Percentiles rank a stretch among this genome's conserved stretches.
Conservation (phyloP, 768 basidiomycete species). For the Tulasnella sp. region DNA sequence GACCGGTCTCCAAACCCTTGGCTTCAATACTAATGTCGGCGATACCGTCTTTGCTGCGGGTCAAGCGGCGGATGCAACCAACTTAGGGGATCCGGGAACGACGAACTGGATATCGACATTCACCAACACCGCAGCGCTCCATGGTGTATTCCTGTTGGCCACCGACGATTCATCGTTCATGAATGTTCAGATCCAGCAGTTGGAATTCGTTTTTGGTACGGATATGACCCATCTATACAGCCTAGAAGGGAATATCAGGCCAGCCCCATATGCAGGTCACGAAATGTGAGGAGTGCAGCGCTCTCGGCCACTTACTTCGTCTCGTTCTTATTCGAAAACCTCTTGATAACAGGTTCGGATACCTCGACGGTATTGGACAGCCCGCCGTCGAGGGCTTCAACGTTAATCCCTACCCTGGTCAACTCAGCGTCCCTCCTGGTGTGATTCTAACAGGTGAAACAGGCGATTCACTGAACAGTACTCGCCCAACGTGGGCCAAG, state of each 20-base stretch:
- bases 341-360: slow-evolving; percentile 23
- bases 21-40: slow-evolving; percentile 20
- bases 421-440: slow-evolving; percentile 33
- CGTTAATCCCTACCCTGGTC: slow-evolving; percentile 22
- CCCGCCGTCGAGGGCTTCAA: slow-evolving; percentile 28
- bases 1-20: slow-evolving; percentile 18
- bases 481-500: background rate
- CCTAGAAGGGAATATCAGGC: background rate
- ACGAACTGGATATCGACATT: slow-evolving; percentile 20
- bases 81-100: slow-evolving; percentile 19
- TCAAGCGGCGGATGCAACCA: slow-evolving; percentile 20
- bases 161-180: no score
- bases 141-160: no score
- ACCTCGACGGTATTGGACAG: slow-evolving; percentile 27
- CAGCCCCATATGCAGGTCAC: no score
- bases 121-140: background rate
- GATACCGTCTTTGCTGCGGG: slow-evolving; percentile 20
- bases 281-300: background rate
- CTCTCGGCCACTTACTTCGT: no score
- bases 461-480: background rate
- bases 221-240: no score
- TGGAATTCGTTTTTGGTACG: no score
- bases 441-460: slow-evolving; percentile 33
- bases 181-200: no score
- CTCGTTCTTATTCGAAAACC: background rate